These are phyloP conservation scores for Rhodotorula babjevae DNA, from an alignment of 768 basidiomycete species.

Conservation along the genomic window DNA sequence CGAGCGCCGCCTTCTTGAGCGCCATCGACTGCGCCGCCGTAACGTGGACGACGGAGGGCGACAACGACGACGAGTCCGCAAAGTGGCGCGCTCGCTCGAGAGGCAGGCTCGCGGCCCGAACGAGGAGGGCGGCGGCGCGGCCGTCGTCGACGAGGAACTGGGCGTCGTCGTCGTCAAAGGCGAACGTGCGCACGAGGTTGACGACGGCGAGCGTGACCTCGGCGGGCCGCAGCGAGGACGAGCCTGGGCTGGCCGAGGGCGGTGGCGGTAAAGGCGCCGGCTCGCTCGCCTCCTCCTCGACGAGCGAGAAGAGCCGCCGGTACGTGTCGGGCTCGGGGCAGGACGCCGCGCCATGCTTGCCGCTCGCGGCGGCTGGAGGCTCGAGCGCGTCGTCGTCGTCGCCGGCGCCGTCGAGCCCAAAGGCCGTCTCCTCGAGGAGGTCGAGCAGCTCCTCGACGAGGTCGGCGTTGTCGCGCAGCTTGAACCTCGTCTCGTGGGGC, in stretches of 20 bases:
- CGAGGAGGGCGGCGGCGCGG: slow-evolving; percentile 61
- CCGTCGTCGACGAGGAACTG: slow-evolving; percentile 63
- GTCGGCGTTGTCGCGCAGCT: slow-evolving; percentile 68
- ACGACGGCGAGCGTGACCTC: slow-evolving; percentile 64
- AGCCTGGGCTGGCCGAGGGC: background rate
- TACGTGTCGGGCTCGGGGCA: slow-evolving; percentile 43
- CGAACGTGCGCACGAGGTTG: slow-evolving; percentile 82
- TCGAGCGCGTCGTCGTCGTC: slow-evolving; percentile 18
- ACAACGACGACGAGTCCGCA: slow-evolving; percentile 44
- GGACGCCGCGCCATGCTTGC: too few species aligned
- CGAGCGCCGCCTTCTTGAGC: slow-evolving; percentile 70
- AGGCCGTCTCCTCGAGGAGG: slow-evolving; percentile 58
- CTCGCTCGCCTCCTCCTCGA: slow-evolving; percentile 27
- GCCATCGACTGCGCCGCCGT: slow-evolving; percentile 67
- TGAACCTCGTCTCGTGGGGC: slow-evolving; percentile 50
- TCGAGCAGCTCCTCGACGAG: slow-evolving; percentile 82
- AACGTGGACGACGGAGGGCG: slow-evolving; percentile 54
- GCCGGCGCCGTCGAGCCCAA: slow-evolving; percentile 41
- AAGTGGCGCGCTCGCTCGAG: background rate
- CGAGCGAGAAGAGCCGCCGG: slow-evolving; percentile 21
- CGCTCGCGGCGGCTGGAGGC: background rate
- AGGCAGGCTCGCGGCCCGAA: slow-evolving; percentile 51
- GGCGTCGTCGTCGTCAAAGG: slow-evolving; percentile 67
- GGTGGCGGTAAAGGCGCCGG: background rate
- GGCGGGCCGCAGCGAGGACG: slow-evolving; percentile 33